Conservation (phyloP, 345 rosid genomes). For the Populus alba region DNA sequence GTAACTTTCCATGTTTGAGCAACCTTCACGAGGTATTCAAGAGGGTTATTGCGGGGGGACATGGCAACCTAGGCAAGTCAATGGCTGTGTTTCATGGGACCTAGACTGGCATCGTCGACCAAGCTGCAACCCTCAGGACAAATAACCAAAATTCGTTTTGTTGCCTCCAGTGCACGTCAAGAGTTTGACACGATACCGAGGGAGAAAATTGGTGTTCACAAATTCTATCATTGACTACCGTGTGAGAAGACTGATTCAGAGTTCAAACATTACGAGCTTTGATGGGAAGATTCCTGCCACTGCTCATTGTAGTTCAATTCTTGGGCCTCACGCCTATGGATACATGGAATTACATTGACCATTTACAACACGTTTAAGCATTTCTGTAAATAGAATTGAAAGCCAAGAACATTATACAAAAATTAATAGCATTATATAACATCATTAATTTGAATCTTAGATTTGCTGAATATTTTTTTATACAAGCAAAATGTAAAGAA, state of each 20-base stretch:
- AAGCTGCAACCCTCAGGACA: neutral
- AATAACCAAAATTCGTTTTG: neutral
- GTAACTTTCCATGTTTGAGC: neutral
- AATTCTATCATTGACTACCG: neutral
- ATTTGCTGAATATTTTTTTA: neutral
- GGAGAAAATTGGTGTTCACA: neutral
- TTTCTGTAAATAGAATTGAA: neutral
- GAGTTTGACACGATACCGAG: neutral
- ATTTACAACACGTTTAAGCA: neutral
- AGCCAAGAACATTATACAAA: neutral
- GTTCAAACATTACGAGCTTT: neutral
- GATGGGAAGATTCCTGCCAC: neutral
- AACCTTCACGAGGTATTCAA: neutral
- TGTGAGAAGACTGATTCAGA: neutral
- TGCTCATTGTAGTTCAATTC: neutral
- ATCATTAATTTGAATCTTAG: neutral
- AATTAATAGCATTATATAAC: neutral
- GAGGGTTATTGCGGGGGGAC: neutral
- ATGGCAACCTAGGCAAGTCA: neutral
- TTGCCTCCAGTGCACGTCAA: neutral
- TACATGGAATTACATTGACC: neutral
- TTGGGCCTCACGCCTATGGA: neutral
- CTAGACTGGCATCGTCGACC: neutral
- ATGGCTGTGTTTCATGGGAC: neutral
- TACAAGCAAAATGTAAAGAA: conserved; percentile 8